These are phyloP conservation scores for Hypoxylon fuscum DNA, from an alignment of 495 filamentous ascomycete species.

Conservation along the genomic window DNA sequence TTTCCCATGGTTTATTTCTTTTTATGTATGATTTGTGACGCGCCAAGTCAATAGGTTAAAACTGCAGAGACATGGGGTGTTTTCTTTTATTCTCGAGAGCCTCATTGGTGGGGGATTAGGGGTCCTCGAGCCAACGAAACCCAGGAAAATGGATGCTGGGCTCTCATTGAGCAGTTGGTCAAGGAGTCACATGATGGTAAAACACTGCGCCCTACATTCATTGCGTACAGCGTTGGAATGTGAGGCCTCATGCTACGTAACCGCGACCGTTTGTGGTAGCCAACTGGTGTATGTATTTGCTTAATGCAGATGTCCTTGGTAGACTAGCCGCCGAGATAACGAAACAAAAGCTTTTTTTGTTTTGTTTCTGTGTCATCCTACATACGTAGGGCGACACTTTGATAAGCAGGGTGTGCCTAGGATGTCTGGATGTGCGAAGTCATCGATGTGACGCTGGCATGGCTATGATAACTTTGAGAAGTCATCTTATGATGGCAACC, in stretches of 20 bases:
- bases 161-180: slow-evolving; percentile 16
- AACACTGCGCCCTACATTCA: slow-evolving; percentile 24
- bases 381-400: too few species aligned
- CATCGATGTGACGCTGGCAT: slow-evolving; percentile 7
- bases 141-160: slow-evolving; percentile 8
- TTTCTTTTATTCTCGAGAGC: neutral
- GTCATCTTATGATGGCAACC: slow-evolving; percentile 18
- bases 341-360: too few species aligned
- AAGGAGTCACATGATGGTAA: slow-evolving; percentile 33
- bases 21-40: slow-evolving; percentile 8
- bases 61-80: slow-evolving; percentile 3
- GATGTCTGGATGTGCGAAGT: too few species aligned
- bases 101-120: slow-evolving; percentile 4
- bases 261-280: slow-evolving; percentile 4
- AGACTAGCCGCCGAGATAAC: too few species aligned
- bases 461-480: too few species aligned
- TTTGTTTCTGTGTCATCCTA: too few species aligned
- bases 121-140: slow-evolving; percentile 18
- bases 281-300: slow-evolving; percentile 10
- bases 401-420: too few species aligned
- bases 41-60: neutral
- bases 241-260: slow-evolving; percentile 2
- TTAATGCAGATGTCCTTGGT: too few species aligned
- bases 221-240: slow-evolving; percentile 11
- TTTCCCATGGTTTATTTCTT: slow-evolving; percentile 1